Percentiles rank a stretch among this genome's conserved stretches.
phyloP scores from a whole-genome alignment of 192 early-diverging fungal species.

The Phlyctochytrium bullatum region DNA sequence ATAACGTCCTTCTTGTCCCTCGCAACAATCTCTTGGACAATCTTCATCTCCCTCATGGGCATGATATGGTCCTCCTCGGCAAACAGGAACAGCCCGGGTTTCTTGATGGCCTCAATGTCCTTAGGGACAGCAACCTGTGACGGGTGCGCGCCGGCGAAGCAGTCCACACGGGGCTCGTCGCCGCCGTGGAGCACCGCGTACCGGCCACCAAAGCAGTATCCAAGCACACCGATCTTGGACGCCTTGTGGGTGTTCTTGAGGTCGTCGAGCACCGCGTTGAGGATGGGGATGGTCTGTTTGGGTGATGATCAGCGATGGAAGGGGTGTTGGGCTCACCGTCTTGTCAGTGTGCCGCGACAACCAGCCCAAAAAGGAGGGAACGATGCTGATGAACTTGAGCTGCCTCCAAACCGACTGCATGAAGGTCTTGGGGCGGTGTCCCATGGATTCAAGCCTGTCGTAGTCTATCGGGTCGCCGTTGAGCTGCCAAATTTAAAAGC shows the following conservation, averaged over 20 bases:
- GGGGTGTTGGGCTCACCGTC: not conserved
- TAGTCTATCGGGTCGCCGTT: not conserved
- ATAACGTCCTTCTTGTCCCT: not conserved
- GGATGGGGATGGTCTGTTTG: conserved; percentile 3
- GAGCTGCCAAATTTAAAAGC: not conserved
- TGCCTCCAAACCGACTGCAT: not conserved
- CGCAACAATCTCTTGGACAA: not conserved
- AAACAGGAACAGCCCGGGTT: not conserved
- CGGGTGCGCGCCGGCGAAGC: not conserved
- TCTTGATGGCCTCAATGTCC: conserved; percentile 8
- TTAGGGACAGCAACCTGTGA: not conserved
- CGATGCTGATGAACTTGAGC: not conserved
- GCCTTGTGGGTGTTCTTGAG: conserved; percentile 1
- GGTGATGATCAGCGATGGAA: too few species aligned
- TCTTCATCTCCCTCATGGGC: not conserved
- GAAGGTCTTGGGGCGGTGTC: not conserved
- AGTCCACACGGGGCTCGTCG: conserved; percentile 1
- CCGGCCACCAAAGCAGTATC: conserved; percentile 9
- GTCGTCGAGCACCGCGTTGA: conserved; percentile 8
- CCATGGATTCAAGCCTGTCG: not conserved
- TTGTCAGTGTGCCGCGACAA: not conserved
- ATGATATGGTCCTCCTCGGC: not conserved
- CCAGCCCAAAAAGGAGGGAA: not conserved
- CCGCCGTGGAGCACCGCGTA: conserved; percentile 1
- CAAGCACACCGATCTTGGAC: conserved; percentile 6